A percentile compares a stretch with the other conserved stretches of the same genome.
Evolutionary conservation across 768 basidiomycete species (phyloP).

Genomic region (Lactarius sp.): DNA sequence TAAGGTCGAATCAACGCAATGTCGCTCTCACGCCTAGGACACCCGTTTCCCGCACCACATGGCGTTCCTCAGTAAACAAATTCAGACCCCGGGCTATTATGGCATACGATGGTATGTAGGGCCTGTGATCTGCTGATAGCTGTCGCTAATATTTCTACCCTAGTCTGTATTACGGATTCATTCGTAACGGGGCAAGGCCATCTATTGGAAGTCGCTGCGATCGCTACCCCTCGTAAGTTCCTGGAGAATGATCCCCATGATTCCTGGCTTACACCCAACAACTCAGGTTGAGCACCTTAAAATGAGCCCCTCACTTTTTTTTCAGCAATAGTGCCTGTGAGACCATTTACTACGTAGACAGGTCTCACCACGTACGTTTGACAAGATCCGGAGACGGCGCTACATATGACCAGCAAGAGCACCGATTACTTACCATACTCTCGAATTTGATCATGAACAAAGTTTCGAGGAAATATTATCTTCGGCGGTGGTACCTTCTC

Average conservation of each 20-base stretch:
- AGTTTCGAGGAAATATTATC: constrained; percentile 12
- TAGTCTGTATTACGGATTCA: constrained; percentile 13
- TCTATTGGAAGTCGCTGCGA: constrained; percentile 16
- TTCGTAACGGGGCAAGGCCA: constrained; percentile 9
- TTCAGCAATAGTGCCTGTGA: not conserved
- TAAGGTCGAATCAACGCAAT: too few relatives aligned
- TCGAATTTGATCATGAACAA: constrained; percentile 14
- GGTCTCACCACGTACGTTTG: constrained; percentile 7
- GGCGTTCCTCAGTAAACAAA: constrained; percentile 8
- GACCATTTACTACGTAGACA: not conserved
- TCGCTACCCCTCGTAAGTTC: constrained; percentile 13
- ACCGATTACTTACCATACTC: constrained; percentile 14
- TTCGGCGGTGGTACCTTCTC: constrained; percentile 12
- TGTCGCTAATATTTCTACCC: not conserved
- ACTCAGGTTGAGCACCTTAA: constrained; percentile 8
- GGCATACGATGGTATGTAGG: constrained; percentile 5
- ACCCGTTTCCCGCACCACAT: constrained; percentile 14
- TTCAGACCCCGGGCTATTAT: not conserved
- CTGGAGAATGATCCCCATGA: not conserved
- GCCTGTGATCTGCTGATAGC: not conserved
- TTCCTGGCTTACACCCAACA: not conserved
- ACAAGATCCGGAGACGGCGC: constrained; percentile 7
- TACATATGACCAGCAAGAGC: constrained; percentile 3
- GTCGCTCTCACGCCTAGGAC: not conserved
- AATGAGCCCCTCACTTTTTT: not conserved